A percentile compares a stretch with the other conserved stretches of the same genome.
Evolutionary conservation across 2,329 filamentous ascomycete species (phyloP).

Genomic region (Ophiostoma sp.): DNA sequence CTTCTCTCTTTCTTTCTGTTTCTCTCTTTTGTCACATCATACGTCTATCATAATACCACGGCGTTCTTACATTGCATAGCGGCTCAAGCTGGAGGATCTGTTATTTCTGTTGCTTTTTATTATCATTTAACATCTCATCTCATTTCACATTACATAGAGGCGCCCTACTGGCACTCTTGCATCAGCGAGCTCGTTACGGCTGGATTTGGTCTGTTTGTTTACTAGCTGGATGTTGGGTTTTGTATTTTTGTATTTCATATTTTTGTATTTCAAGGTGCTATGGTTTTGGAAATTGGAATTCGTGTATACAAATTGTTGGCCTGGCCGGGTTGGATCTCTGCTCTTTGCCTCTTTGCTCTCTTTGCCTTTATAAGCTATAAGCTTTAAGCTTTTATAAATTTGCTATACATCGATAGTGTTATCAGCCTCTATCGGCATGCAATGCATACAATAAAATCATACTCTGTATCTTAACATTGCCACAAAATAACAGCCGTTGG

Average conservation of each 20-base stretch:
- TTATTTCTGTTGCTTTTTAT: background rate
- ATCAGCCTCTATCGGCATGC: background rate
- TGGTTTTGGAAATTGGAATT: background rate
- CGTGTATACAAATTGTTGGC: background rate
- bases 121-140: background rate
- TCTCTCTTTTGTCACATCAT: background rate
- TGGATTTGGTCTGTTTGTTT: background rate
- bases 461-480: background rate
- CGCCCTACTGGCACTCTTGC: background rate
- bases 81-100: too few relatives aligned
- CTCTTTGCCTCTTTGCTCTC: background rate
- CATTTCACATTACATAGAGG: background rate
- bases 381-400: background rate
- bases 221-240: background rate
- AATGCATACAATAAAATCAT: background rate
- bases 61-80: background rate
- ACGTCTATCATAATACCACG: background rate
- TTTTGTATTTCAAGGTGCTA: background rate
- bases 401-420: background rate
- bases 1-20: background rate
- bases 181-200: slow-evolving; percentile 7
- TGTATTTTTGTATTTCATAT: background rate
- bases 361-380: background rate
- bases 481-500: too few relatives aligned
- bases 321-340: background rate